phyloP scores from a whole-genome alignment of 208 protist species.

The Leptomonas seymouri region DNA sequence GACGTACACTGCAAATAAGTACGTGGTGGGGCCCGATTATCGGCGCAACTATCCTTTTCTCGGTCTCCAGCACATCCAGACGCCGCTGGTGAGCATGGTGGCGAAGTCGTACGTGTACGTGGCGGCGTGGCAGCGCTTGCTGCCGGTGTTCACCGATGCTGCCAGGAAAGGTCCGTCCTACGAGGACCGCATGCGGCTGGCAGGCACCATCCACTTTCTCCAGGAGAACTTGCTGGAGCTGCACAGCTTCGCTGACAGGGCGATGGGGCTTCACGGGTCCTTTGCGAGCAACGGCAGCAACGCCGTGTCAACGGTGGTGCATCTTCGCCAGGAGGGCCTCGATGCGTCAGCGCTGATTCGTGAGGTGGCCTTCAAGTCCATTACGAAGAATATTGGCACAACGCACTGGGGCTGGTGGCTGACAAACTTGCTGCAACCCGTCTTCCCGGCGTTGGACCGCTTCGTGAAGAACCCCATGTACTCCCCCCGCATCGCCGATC shows the following conservation, averaged over 20 bases:
- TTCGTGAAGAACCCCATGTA: constrained; percentile 90
- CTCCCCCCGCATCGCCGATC: constrained; percentile 84
- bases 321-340: constrained; percentile 75
- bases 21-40: constrained; percentile 73
- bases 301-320: constrained; percentile 51
- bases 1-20: constrained; percentile 60
- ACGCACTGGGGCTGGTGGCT: constrained; percentile 92
- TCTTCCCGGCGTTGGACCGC: constrained; percentile 64
- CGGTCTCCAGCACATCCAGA: constrained; percentile 88
- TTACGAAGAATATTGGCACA: constrained; percentile 85
- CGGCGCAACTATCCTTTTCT: constrained; percentile 83
- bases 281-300: constrained; percentile 52
- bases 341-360: constrained; percentile 78
- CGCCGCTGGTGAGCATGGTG: constrained; percentile 75
- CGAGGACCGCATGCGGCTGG: constrained; percentile 81
- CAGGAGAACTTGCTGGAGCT: constrained; percentile 71
- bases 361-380: constrained; percentile 81
- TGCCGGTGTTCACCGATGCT: constrained; percentile 56
- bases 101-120: constrained; percentile 81
- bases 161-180: constrained; percentile 41
- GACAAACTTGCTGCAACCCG: constrained; percentile 61
- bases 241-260: constrained; percentile 52
- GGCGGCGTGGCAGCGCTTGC: constrained; percentile 63
- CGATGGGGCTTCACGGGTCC: constrained; percentile 69
- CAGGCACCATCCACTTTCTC: constrained; percentile 77